Percentiles rank a stretch among this genome's conserved stretches.
Evolutionary conservation across 192 early-diverging fungal species (phyloP).

Genomic region (Linnemannia exigua): DNA sequence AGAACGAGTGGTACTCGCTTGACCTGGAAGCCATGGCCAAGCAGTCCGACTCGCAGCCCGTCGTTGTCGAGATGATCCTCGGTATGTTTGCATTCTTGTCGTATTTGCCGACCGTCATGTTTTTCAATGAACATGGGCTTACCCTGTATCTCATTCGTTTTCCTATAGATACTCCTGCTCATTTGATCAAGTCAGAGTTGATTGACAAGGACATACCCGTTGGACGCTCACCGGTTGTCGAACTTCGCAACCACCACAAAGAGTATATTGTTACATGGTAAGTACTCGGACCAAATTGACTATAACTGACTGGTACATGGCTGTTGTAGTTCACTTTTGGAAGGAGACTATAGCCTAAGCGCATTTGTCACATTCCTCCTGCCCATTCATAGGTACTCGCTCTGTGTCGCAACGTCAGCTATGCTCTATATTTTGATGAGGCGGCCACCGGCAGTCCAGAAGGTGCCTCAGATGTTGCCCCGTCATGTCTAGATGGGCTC

Average conservation of each 20-base stretch:
- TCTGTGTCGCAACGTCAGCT: constrained; percentile 73
- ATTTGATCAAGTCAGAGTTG: constrained; percentile 60
- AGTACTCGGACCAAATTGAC: too few species aligned
- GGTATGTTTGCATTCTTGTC: constrained; percentile 49
- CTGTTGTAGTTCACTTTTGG: too few species aligned
- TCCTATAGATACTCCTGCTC: constrained; percentile 54
- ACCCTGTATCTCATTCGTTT: constrained; percentile 22
- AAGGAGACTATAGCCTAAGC: background rate
- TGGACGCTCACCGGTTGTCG: constrained; percentile 76
- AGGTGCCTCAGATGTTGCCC: constrained; percentile 43
- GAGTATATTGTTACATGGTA: constrained; percentile 95
- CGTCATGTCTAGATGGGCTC: constrained; percentile 32
- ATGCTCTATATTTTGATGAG: constrained; percentile 78
- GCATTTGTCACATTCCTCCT: background rate
- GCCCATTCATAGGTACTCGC: constrained; percentile 62
- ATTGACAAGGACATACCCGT: constrained; percentile 78
- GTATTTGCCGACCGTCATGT: background rate
- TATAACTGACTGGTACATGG: too few species aligned
- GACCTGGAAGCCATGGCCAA: constrained; percentile 86
- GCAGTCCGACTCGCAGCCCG: constrained; percentile 70
- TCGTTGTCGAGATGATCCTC: constrained; percentile 84
- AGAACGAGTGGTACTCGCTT: constrained; percentile 87
- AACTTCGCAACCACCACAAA: constrained; percentile 88
- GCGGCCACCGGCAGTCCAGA: constrained; percentile 61
- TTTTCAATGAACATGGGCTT: background rate